Percentiles rank a stretch among this genome's conserved stretches.
phyloP scores from a whole-genome alignment of 805 yeast species.

The Candida lessepsii region DNA sequence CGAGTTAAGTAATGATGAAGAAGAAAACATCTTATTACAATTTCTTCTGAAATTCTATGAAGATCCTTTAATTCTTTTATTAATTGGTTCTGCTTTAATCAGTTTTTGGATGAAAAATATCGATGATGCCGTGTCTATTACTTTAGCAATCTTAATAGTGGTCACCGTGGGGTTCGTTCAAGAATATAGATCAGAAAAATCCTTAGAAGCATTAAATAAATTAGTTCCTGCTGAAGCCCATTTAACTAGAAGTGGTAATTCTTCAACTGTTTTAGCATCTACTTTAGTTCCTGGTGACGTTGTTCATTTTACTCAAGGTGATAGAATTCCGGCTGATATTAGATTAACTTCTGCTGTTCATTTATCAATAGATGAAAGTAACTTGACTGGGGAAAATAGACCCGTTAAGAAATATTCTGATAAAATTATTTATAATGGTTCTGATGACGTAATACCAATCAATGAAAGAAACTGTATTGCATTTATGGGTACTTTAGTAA shows the following conservation, averaged over 20 bases:
- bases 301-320: conserved; percentile 88
- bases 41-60: conserved; percentile 80
- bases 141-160: conserved; percentile 88
- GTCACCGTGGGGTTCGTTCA: conserved; percentile 97
- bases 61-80: conserved; percentile 84
- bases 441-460: conserved; percentile 46
- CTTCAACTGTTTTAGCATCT: conserved; percentile 81
- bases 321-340: conserved; percentile 93
- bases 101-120: conserved; percentile 92
- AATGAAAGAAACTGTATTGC: conserved; percentile 78
- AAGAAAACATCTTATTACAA: conserved; percentile 67
- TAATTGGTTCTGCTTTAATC: conserved; percentile 86
- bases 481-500: conserved; percentile 95
- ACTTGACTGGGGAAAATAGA: conserved; percentile 90
- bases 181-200: conserved; percentile 93
- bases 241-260: conserved; percentile 75
- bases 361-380: conserved; percentile 86
- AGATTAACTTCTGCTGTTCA: conserved; percentile 78
- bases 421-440: conserved; percentile 9
- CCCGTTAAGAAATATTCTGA: conserved; percentile 72
- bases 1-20: conserved; percentile 74
- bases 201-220: conserved; percentile 86
- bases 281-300: conserved; percentile 94
- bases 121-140: conserved; percentile 93
- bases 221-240: conserved; percentile 97